Evolutionary conservation across 331 rosid genomes (phyloP).

Genomic region (Pyracantha coccinea): DNA sequence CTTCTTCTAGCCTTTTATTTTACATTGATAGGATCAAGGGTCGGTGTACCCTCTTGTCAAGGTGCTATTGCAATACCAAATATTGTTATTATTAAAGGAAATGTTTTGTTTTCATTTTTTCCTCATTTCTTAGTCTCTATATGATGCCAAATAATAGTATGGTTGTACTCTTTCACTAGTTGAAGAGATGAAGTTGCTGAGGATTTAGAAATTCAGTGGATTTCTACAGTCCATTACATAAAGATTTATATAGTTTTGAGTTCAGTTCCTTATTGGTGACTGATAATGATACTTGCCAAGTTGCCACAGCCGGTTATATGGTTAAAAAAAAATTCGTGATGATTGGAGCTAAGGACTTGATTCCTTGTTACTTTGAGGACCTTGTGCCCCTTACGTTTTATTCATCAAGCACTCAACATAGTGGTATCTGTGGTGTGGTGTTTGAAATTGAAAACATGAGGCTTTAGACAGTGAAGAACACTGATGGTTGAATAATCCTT

Average conservation of each 20-base stretch:
- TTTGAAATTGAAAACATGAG: not conserved
- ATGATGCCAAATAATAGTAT: not conserved
- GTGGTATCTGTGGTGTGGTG: not conserved
- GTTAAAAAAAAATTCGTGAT: not conserved
- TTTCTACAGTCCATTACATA: not conserved
- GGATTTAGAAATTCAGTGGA: not conserved
- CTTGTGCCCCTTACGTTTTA: not conserved
- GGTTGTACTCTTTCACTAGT: not conserved
- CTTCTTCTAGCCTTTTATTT: not conserved
- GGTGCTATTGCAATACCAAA: not conserved
- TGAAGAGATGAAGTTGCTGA: not conserved
- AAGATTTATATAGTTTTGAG: not conserved
- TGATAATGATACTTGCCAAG: not conserved
- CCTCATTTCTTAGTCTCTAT: not conserved
- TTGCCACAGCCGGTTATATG: not conserved
- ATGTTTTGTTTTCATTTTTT: not conserved
- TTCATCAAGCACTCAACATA: not conserved
- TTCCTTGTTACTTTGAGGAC: not conserved
- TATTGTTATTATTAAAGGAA: not conserved
- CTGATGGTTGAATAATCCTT: not conserved
- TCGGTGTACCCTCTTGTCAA: not conserved
- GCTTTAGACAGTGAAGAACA: not conserved
- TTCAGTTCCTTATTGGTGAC: not conserved
- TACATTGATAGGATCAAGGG: not conserved
- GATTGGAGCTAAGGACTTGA: not conserved